Evolutionary conservation across 1,284 basidiomycete genomes (phyloP).

Genomic region (Butyriboletus appendiculatus): DNA sequence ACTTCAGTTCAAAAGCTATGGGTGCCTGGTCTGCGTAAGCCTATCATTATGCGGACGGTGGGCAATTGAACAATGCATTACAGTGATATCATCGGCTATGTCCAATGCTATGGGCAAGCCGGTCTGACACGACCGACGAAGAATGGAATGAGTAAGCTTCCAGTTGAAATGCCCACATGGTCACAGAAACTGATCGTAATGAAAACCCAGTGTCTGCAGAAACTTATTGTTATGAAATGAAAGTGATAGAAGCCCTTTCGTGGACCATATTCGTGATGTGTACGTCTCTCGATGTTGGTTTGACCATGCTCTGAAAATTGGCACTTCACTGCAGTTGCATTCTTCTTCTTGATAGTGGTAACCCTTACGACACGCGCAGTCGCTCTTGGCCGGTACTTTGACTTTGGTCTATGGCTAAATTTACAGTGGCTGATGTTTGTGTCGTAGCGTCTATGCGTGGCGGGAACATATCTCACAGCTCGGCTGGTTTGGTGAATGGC

Average conservation of each 20-base stretch:
- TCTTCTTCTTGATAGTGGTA: constrained; percentile 47
- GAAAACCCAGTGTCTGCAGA: constrained; percentile 49
- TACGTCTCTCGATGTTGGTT: constrained; percentile 42
- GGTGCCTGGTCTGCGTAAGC: constrained; percentile 73
- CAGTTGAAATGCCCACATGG: neutral
- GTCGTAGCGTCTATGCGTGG: constrained; percentile 43
- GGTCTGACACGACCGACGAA: constrained; percentile 51
- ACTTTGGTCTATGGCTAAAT: neutral
- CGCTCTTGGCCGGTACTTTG: constrained; percentile 40
- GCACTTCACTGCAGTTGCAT: constrained; percentile 37
- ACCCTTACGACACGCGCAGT: constrained; percentile 45
- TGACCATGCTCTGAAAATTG: constrained; percentile 40
- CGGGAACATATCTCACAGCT: constrained; percentile 49
- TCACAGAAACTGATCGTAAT: constrained; percentile 3
- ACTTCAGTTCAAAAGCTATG: constrained; percentile 49
- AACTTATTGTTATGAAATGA: constrained; percentile 75
- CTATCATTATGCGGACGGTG: neutral
- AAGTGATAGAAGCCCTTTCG: constrained; percentile 73
- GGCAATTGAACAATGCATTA: constrained; percentile 6
- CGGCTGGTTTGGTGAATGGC: constrained; percentile 53
- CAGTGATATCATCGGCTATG: constrained; percentile 68
- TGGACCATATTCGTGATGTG: constrained; percentile 70
- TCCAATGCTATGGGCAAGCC: constrained; percentile 60
- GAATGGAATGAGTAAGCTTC: constrained; percentile 52
- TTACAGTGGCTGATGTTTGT: constrained; percentile 2